These are phyloP conservation scores for Lepiota brunneoincarnata DNA, from an alignment of 768 basidiomycete genomes.

Conservation along the genomic window DNA sequence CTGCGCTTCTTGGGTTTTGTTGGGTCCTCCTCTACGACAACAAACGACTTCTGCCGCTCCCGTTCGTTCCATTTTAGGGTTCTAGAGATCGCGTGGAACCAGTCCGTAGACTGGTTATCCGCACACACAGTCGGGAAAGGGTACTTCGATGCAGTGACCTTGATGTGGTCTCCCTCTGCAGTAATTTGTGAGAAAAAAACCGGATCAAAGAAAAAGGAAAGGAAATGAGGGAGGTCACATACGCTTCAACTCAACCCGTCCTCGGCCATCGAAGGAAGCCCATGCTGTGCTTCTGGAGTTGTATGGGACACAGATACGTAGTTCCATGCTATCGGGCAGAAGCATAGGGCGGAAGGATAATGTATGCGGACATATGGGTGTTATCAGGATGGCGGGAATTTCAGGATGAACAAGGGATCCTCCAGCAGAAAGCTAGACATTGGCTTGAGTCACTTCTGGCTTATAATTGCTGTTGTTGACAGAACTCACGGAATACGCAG, in stretches of 20 bases:
- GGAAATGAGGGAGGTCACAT: constrained; percentile 27
- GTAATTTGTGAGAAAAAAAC: constrained; percentile 9
- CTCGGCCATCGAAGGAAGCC: constrained; percentile 98
- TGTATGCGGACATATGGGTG: constrained; percentile 97
- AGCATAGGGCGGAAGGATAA: constrained; percentile 99
- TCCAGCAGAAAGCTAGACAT: constrained; percentile 79
- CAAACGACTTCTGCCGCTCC: constrained; percentile 97
- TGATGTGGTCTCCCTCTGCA: constrained; percentile 98
- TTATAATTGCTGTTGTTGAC: constrained; percentile 7
- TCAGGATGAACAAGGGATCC: constrained; percentile 98
- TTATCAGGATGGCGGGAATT: constrained; percentile 94
- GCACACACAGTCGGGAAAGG: constrained; percentile 99
- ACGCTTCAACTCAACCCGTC: constrained; percentile 95
- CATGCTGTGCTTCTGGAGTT: constrained; percentile 98
- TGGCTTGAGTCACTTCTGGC: constrained; percentile 8
- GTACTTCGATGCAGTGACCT: constrained; percentile 94
- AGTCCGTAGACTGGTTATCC: constrained; percentile 96
- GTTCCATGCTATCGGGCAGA: constrained; percentile 96
- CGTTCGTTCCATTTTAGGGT: constrained; percentile 99
- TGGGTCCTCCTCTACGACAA: constrained; percentile 91
- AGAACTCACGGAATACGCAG: constrained; percentile 86
- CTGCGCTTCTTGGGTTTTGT: constrained; percentile 32
- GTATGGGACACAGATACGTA: constrained; percentile 98
- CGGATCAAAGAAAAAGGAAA: constrained; percentile 4
- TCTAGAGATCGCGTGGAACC: constrained; percentile 96